Evolutionary conservation across 495 filamentous ascomycete genomes (phyloP).

Genomic region (Aspergillus homomorphus): DNA sequence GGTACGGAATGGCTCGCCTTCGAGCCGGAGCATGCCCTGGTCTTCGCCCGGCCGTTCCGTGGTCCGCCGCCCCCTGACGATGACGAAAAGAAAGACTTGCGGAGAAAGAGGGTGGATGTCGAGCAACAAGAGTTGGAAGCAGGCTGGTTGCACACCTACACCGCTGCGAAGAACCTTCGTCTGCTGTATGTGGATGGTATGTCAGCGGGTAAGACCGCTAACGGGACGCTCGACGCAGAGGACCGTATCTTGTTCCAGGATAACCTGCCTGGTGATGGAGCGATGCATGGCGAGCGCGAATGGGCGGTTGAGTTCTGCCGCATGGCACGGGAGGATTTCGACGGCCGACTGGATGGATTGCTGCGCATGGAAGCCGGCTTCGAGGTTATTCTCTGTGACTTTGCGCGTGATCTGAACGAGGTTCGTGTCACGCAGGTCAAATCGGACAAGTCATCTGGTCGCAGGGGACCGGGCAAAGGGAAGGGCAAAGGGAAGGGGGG

Average conservation of each 20-base stretch:
- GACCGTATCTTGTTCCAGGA: slow-evolving; percentile 46
- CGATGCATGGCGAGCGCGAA: slow-evolving; percentile 33
- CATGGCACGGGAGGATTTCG: slow-evolving; percentile 45
- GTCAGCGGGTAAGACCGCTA: slow-evolving; percentile 51
- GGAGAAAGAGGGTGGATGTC: slow-evolving; percentile 9
- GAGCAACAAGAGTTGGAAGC: slow-evolving; percentile 11
- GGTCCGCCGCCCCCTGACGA: slow-evolving; percentile 13
- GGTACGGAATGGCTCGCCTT: slow-evolving; percentile 67
- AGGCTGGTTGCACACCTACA: slow-evolving; percentile 55
- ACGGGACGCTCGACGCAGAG: slow-evolving; percentile 59
- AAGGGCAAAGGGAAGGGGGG: slow-evolving; percentile 17
- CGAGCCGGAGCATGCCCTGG: slow-evolving; percentile 64
- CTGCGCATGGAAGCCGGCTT: slow-evolving; percentile 68
- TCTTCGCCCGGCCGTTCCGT: slow-evolving; percentile 40
- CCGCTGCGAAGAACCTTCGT: slow-evolving; percentile 43
- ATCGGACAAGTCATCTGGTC: background rate
- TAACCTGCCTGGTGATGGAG: slow-evolving; percentile 3
- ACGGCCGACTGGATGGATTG: slow-evolving; percentile 54
- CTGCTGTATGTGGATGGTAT: slow-evolving; percentile 61
- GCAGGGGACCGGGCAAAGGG: background rate
- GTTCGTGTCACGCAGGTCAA: slow-evolving; percentile 30
- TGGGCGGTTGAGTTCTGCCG: slow-evolving; percentile 51
- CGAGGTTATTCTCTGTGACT: slow-evolving; percentile 66
- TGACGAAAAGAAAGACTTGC: background rate
- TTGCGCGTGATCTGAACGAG: slow-evolving; percentile 40